A percentile compares a stretch with the other conserved stretches of the same genome.
Conservation (phyloP, 768 basidiomycete genomes). For the Suillus paluster region DNA sequence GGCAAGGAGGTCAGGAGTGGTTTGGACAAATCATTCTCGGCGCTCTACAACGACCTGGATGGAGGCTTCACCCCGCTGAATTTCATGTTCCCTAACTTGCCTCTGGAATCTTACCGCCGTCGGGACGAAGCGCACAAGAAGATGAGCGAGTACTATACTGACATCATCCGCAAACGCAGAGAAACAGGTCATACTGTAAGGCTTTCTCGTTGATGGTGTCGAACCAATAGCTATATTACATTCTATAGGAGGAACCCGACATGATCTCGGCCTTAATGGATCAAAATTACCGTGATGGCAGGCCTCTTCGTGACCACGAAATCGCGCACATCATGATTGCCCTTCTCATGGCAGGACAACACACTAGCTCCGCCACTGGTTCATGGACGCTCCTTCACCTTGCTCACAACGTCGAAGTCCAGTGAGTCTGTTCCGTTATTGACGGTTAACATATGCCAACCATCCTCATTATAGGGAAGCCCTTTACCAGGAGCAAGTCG, state of each 20-base stretch:
- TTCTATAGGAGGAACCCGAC: constrained; percentile 72
- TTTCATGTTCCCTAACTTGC: constrained; percentile 93
- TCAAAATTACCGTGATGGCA: constrained; percentile 85
- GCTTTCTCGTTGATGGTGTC: neutral
- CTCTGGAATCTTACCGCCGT: constrained; percentile 85
- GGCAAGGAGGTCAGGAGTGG: constrained; percentile 84
- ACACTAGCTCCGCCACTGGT: constrained; percentile 92
- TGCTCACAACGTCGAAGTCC: constrained; percentile 72
- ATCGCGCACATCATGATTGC: constrained; percentile 99
- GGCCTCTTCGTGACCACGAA: constrained; percentile 80
- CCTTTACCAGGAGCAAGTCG: constrained; percentile 89
- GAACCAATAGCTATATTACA: constrained; percentile 5
- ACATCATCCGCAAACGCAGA: constrained; percentile 79
- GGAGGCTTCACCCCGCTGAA: constrained; percentile 96
- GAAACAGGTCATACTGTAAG: constrained; percentile 46
- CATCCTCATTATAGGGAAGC: constrained; percentile 56
- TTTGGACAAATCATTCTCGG: constrained; percentile 84
- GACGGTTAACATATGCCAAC: neutral
- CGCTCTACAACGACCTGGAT: constrained; percentile 87
- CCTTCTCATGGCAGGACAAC: constrained; percentile 98
- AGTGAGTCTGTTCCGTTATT: constrained; percentile 50
- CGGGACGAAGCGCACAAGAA: constrained; percentile 90
- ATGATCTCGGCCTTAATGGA: constrained; percentile 90
- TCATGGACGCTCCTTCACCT: constrained; percentile 92
- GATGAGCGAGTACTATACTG: constrained; percentile 92